Conservation (phyloP, 1,284 basidiomycete genomes). For the Phellopilus nigrolimitatus region DNA sequence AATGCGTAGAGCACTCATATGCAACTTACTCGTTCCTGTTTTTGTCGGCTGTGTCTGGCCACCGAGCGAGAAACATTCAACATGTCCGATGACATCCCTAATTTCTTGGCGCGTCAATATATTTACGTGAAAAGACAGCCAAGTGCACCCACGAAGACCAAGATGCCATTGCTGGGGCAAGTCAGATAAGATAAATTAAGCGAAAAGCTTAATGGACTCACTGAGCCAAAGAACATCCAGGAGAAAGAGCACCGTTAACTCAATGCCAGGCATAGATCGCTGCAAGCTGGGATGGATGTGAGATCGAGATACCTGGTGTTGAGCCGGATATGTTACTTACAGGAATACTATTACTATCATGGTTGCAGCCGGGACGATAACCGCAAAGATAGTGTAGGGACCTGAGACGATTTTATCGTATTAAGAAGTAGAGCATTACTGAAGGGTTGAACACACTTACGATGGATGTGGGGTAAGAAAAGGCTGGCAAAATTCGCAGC, state of each 20-base stretch:
- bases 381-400: constrained; percentile 63
- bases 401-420: constrained; percentile 33
- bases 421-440: constrained; percentile 1
- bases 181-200: constrained; percentile 11
- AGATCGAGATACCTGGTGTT: neutral
- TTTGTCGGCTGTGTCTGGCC: constrained; percentile 49
- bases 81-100: constrained; percentile 64
- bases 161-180: constrained; percentile 56
- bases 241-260: constrained; percentile 50
- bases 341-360: constrained; percentile 53
- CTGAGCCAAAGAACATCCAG: constrained; percentile 63
- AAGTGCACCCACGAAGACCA: constrained; percentile 59
- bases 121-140: neutral
- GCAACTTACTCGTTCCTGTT: constrained; percentile 47
- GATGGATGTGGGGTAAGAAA: constrained; percentile 59
- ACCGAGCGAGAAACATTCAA: constrained; percentile 56
- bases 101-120: constrained; percentile 6
- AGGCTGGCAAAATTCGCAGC: constrained; percentile 57
- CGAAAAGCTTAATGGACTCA: constrained; percentile 30
- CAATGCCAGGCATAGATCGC: constrained; percentile 63
- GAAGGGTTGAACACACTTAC: constrained; percentile 36
- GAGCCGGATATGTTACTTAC: constrained; percentile 32
- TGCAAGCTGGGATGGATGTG: constrained; percentile 41
- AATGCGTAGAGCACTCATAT: constrained; percentile 10
- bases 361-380: constrained; percentile 58